Conservation (phyloP, 2,329 filamentous ascomycete genomes). For the Fusarium sp. region DNA sequence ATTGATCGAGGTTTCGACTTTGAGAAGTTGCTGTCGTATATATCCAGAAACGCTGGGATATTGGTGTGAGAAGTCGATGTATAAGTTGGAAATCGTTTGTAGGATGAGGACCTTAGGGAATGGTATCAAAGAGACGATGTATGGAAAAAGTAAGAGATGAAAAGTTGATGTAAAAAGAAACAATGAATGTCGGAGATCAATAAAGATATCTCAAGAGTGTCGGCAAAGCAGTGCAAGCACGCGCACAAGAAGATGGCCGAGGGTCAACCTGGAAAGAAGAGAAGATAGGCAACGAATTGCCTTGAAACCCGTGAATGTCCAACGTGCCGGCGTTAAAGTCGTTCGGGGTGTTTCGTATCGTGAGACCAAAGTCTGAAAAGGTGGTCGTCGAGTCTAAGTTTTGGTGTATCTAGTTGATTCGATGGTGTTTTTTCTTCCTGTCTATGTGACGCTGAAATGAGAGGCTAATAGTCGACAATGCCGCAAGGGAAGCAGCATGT, state of each 20-base stretch:
- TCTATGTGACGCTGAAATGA: conserved; percentile 48
- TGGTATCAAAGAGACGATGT: conserved; percentile 46
- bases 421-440: conserved; percentile 1
- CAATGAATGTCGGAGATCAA: conserved; percentile 39
- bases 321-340: conserved; percentile 45
- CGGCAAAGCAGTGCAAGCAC: conserved; percentile 48
- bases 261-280: conserved; percentile 67
- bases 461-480: conserved; percentile 46
- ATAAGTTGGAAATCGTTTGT: conserved; percentile 31
- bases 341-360: conserved; percentile 30
- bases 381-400: conserved; percentile 32
- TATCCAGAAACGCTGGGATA: conserved; percentile 30
- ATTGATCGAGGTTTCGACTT: conserved; percentile 39
- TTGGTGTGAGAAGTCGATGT: conserved; percentile 26
- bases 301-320: conserved; percentile 42
- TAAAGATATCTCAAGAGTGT: conserved; percentile 41
- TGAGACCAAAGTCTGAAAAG: conserved; percentile 25
- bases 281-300: conserved; percentile 47
- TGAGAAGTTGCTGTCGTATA: conserved; percentile 40
- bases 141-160: conserved; percentile 5
- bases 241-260: conserved; percentile 60
- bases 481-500: conserved; percentile 48
- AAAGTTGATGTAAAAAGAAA: conserved; percentile 27
- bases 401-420: conserved; percentile 25
- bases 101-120: conserved; percentile 34